phyloP scores from a whole-genome alignment of 352 stramenopile species.

The Pythium grandisporangium region DNA sequence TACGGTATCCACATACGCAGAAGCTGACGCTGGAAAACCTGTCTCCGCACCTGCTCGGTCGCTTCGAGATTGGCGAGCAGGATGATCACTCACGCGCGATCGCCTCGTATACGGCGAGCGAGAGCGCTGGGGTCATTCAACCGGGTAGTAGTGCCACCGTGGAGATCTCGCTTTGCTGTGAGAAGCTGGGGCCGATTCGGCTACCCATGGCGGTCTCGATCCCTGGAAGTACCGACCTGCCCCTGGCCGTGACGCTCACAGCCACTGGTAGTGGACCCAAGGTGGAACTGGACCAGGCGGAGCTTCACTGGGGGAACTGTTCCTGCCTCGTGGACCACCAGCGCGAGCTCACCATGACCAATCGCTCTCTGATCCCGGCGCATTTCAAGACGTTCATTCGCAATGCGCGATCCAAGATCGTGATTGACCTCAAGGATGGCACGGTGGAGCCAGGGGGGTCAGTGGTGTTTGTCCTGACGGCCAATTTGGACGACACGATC shows the following conservation, averaged over 20 bases:
- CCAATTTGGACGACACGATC: conserved; percentile 91
- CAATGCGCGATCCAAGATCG: conserved; percentile 88
- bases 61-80: conserved; percentile 88
- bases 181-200: conserved; percentile 88
- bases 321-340: conserved; percentile 83
- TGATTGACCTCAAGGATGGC: conserved; percentile 85
- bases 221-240: conserved; percentile 80
- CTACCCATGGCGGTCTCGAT: conserved; percentile 85
- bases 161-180: conserved; percentile 76
- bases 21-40: conserved; percentile 86
- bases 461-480: conserved; percentile 67
- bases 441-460: conserved; percentile 73
- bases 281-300: conserved; percentile 68
- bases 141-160: conserved; percentile 53
- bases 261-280: conserved; percentile 79
- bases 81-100: conserved; percentile 83
- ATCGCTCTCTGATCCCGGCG: conserved; percentile 86
- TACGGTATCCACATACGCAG: conserved; percentile 88
- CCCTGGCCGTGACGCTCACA: conserved; percentile 81
- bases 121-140: conserved; percentile 49
- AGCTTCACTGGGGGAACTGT: conserved; percentile 88
- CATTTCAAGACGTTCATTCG: conserved; percentile 91
- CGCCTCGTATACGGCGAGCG: conserved; percentile 63
- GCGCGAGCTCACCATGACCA: conserved; percentile 72
- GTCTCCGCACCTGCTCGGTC: conserved; percentile 56